Base-by-base conservation (phyloP, 192 early-diverging fungal species). In the Gorgonomyces haynaldii region DNA sequence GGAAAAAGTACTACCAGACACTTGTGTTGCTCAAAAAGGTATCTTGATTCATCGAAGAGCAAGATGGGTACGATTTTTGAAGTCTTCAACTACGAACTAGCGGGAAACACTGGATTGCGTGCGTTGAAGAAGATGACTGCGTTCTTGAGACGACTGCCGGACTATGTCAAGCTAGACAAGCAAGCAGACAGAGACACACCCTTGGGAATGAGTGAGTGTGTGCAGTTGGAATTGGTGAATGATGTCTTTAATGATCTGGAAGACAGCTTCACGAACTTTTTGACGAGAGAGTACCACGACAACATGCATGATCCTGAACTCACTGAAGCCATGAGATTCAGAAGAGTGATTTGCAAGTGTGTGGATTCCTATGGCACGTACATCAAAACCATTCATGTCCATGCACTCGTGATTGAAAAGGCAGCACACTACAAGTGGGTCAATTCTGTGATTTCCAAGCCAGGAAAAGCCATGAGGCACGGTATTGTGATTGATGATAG, bases 71-170 rank as follows among this genome's bases (percentile, higher is more conserved):
- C 19, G 49, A 9, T 55, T 5, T 13, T 52, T 12, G n/a, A 19
- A 7, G 24, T 19, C 13, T 51, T 55, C 1, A 10, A n/a, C 9
- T 0, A 25, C 7, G 24, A 53, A 1, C 29, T 55, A 7, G 10
- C 10, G 36, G 35, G 35, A 6, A 10, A 27, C 8, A 19, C 36
- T 53, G 53, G 53, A 4, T 9, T 55, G 28, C 37, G 49, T 19
- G 43, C 53, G 8, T 55, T 53, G 3, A 49, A 51, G 21, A 56
- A 24, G 9, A 24, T 54, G 1, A 19, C 53, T 4, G 23, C 48
- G 13, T 55, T 54, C 48, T 24, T 55, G n/a, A 55, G 37, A 27
- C 21, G 29, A 19, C 16, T 55, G 8, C 45, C 49, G 16, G 53
- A 55, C 16, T 55, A 37, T 28, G 26, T 15, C 12, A 21, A 53